A percentile compares a stretch with the other conserved stretches of the same genome.
phyloP scores from a whole-genome alignment of 768 basidiomycete species.

The Mycena epipterygia region DNA sequence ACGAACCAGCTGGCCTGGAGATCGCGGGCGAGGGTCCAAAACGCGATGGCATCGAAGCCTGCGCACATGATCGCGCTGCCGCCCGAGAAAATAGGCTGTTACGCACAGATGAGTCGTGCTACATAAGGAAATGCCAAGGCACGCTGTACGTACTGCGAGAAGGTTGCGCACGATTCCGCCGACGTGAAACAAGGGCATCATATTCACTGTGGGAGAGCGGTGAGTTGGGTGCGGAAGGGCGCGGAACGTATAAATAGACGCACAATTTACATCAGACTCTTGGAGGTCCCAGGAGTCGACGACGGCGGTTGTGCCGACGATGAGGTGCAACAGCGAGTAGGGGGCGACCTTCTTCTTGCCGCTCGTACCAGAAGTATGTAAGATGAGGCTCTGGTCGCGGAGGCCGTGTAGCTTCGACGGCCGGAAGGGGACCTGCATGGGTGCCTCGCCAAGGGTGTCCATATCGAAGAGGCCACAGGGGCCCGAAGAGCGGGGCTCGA shows the following conservation, averaged over 20 bases:
- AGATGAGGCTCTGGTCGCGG: conserved; percentile 64
- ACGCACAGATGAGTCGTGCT: neutral
- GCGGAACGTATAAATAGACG: conserved; percentile 29
- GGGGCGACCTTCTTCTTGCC: conserved; percentile 67
- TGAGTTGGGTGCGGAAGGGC: neutral
- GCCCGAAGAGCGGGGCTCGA: conserved; percentile 49
- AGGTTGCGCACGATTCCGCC: conserved; percentile 73
- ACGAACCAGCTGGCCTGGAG: conserved; percentile 59
- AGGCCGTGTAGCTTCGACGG: conserved; percentile 53
- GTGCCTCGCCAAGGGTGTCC: conserved; percentile 42
- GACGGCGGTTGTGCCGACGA: conserved; percentile 60
- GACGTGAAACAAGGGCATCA: conserved; percentile 74
- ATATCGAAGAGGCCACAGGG: conserved; percentile 58
- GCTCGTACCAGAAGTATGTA: conserved; percentile 73
- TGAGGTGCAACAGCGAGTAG: conserved; percentile 56
- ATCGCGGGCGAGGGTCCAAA: conserved; percentile 58
- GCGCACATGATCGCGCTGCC: conserved; percentile 68
- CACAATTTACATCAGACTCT: conserved; percentile 61
- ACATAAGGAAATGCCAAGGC: neutral
- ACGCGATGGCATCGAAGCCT: conserved; percentile 66
- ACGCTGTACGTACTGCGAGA: conserved; percentile 52
- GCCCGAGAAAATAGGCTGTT: conserved; percentile 63
- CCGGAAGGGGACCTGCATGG: conserved; percentile 23
- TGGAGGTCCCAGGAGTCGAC: conserved; percentile 58
- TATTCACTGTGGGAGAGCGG: conserved; percentile 57